These are phyloP conservation scores for Biscogniauxia sp. DNA, from an alignment of 2,329 filamentous ascomycete species.

Conservation along the genomic window DNA sequence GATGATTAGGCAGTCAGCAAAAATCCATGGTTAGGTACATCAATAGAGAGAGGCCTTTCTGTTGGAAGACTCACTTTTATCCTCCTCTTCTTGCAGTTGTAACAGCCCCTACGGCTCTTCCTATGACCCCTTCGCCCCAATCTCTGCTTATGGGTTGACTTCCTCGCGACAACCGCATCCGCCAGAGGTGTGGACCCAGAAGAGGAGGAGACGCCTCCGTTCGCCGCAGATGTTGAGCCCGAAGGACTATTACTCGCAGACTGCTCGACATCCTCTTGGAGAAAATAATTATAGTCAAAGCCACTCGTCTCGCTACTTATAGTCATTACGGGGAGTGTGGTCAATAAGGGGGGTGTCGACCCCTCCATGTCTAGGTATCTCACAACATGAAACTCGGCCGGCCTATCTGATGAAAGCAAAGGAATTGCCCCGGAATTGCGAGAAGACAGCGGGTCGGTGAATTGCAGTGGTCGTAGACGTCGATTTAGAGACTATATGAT, in stretches of 20 bases:
- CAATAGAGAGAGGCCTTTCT: background rate
- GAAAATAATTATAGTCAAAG: conserved; percentile 20
- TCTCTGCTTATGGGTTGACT: conserved; percentile 35
- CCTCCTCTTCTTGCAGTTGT: conserved; percentile 63
- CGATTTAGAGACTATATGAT: too few species aligned
- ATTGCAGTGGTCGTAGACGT: too few species aligned
- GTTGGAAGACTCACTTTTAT: conserved; percentile 51
- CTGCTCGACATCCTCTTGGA: conserved; percentile 16
- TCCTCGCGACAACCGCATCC: conserved; percentile 9
- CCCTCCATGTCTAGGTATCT: conserved; percentile 16
- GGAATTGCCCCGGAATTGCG: too few species aligned
- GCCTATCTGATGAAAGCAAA: background rate
- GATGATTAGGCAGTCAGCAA: conserved; percentile 1
- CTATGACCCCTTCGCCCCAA: conserved; percentile 61
- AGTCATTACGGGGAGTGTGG: conserved; percentile 18
- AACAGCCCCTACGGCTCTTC: conserved; percentile 64
- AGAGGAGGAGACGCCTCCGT: conserved; percentile 7
- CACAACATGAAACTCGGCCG: background rate
- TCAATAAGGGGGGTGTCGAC: conserved; percentile 13
- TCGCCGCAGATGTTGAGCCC: conserved; percentile 14
- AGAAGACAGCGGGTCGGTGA: too few species aligned
- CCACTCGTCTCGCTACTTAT: conserved; percentile 14
- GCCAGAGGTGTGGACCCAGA: conserved; percentile 9
- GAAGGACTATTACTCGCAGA: conserved; percentile 15
- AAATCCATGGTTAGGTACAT: too few species aligned